phyloP scores from a whole-genome alignment of 805 yeast genomes.

The Candida insectalens region DNA sequence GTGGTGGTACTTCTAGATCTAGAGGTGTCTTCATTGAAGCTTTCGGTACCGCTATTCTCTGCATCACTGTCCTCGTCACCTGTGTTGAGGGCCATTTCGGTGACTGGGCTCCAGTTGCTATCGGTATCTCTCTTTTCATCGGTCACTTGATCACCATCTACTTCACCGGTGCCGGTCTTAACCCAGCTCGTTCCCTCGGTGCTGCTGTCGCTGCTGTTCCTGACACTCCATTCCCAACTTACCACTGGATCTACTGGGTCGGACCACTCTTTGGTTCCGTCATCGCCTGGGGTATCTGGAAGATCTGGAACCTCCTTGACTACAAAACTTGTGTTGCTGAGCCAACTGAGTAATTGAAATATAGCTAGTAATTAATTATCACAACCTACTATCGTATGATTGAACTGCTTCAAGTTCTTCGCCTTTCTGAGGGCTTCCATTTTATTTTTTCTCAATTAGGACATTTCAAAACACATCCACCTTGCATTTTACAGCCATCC shows the following conservation, averaged over 20 bases:
- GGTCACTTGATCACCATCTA: slow-evolving; percentile 75
- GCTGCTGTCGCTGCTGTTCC: slow-evolving; percentile 53
- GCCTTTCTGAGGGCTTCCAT: no score
- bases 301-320: slow-evolving; percentile 51
- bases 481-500: no score
- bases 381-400: no score
- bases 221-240: slow-evolving; percentile 59
- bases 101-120: slow-evolving; percentile 70
- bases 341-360: background rate
- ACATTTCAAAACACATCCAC: no score
- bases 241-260: slow-evolving; percentile 91
- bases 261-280: slow-evolving; percentile 73
- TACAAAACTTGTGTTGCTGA: slow-evolving; percentile 37
- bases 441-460: no score
- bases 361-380: no score
- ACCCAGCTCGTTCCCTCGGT: slow-evolving; percentile 86
- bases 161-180: slow-evolving; percentile 86
- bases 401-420: no score
- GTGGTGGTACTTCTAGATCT: slow-evolving; percentile 60
- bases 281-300: slow-evolving; percentile 60
- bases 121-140: slow-evolving; percentile 73
- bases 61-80: slow-evolving; percentile 68
- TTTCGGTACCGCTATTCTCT: slow-evolving; percentile 65
- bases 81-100: slow-evolving; percentile 79
- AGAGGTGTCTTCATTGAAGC: slow-evolving; percentile 79